Evolutionary conservation across 2,329 filamentous ascomycete genomes (phyloP).

Genomic region (Dothiorella sarmentorum): DNA sequence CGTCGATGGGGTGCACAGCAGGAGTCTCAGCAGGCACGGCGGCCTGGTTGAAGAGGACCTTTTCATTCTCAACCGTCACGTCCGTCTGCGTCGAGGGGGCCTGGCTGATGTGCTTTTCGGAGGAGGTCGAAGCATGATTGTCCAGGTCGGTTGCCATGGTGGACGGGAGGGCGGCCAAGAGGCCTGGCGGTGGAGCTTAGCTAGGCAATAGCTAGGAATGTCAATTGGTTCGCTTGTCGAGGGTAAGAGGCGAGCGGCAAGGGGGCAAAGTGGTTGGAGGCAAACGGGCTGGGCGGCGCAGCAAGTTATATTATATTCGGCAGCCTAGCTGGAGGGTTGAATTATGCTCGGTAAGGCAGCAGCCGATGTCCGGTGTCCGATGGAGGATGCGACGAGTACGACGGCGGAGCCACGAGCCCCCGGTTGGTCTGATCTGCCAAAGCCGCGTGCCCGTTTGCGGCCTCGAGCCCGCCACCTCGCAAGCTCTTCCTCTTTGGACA

Average conservation of each 20-base stretch:
- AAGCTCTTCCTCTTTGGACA: conserved; percentile 6
- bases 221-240: no score
- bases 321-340: neutral
- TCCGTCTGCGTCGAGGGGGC: conserved; percentile 5
- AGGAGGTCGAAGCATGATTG: neutral
- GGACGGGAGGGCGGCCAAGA: neutral
- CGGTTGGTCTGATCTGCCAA: conserved; percentile 3
- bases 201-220: no score
- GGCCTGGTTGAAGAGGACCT: conserved; percentile 3
- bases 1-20: neutral
- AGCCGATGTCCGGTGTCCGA: no score
- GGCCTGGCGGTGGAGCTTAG: no score
- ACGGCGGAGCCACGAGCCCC: neutral
- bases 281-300: no score
- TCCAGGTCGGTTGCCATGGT: conserved; percentile 10
- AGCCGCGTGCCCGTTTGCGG: conserved; percentile 8
- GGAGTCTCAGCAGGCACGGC: neutral
- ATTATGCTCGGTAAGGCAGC: neutral
- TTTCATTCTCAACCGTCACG: conserved; percentile 16
- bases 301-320: neutral
- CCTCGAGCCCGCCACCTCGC: conserved; percentile 1
- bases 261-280: no score
- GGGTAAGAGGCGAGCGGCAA: no score
- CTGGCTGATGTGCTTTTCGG: conserved; percentile 8
- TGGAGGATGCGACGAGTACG: neutral